A percentile compares a stretch with the other conserved stretches of the same genome.
Conservation (phyloP, 352 stramenopile species). For the Aphanomyces astaci region DNA sequence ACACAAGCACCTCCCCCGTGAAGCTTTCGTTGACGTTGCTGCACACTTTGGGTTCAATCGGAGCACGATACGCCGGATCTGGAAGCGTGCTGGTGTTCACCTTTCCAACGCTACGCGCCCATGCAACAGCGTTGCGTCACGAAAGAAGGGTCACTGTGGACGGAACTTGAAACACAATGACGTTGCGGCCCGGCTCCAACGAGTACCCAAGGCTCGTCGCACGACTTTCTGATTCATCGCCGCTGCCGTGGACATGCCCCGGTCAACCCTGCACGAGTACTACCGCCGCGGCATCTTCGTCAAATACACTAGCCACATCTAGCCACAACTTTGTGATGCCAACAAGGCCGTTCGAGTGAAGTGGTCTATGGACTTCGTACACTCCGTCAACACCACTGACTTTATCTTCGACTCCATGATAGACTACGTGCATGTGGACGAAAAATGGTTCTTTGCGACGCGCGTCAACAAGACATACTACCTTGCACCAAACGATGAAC, state of each 20-base stretch:
- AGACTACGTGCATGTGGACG: background rate
- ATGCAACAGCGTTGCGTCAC: background rate
- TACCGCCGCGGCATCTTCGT: background rate
- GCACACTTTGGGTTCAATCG: background rate
- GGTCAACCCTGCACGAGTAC: too few relatives aligned
- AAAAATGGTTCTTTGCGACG: constrained; percentile 5
- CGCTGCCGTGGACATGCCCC: too few relatives aligned
- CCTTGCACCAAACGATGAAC: background rate
- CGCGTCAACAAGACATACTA: background rate
- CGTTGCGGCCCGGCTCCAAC: background rate
- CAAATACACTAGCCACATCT: background rate
- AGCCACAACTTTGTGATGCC: background rate
- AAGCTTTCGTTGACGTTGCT: background rate
- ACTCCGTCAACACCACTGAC: background rate
- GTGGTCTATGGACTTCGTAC: background rate
- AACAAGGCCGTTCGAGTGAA: background rate
- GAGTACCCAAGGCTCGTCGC: too few relatives aligned
- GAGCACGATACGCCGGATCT: background rate
- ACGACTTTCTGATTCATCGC: too few relatives aligned
- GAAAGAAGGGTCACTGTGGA: background rate
- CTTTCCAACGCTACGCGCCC: background rate
- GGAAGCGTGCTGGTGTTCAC: background rate
- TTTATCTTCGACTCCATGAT: background rate
- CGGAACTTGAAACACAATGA: background rate
- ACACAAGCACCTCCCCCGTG: background rate